phyloP scores from a whole-genome alignment of 805 yeast genomes.

The Saccharomycopsis oosterbeekiorum region DNA sequence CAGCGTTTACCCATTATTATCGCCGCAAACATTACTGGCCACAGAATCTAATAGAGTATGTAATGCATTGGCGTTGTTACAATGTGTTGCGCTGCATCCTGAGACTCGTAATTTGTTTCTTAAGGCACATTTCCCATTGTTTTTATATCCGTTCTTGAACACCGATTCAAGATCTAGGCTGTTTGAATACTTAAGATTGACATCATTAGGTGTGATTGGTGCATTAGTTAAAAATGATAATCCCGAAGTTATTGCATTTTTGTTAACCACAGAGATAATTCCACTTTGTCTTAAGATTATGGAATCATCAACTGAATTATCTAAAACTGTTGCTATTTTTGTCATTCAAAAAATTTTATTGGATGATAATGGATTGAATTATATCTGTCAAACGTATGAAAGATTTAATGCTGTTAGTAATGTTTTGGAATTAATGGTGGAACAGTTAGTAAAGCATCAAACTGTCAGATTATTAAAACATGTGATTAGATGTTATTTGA shows the following conservation, averaged over 20 bases:
- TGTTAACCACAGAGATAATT: conserved; percentile 91
- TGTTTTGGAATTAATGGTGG: conserved; percentile 80
- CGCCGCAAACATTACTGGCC: conserved; percentile 79
- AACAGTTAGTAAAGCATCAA: conserved; percentile 64
- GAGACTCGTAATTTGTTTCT: conserved; percentile 80
- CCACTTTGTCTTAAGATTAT: conserved; percentile 90
- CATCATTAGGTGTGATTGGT: conserved; percentile 93
- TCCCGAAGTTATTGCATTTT: conserved; percentile 84
- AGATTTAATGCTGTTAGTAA: conserved; percentile 89
- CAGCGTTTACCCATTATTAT: conserved; percentile 77
- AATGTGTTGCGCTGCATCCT: conserved; percentile 93
- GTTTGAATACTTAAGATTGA: conserved; percentile 85
- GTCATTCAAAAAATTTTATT: conserved; percentile 86
- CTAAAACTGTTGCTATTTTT: conserved; percentile 94
- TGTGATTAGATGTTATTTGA: conserved; percentile 85
- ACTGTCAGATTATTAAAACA: conserved; percentile 85
- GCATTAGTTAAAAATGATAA: conserved; percentile 94
- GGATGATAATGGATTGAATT: conserved; percentile 84
- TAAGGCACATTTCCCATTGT: conserved; percentile 85
- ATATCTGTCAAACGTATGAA: conserved; percentile 92
- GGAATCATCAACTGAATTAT: conserved; percentile 89
- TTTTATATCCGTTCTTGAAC: conserved; percentile 85
- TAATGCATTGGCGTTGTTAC: conserved; percentile 87
- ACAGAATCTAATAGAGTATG: conserved; percentile 89
- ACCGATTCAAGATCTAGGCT: conserved; percentile 87